These are phyloP conservation scores for Pichia sporocuriosa DNA, from an alignment of 805 yeast species.

Conservation along the genomic window DNA sequence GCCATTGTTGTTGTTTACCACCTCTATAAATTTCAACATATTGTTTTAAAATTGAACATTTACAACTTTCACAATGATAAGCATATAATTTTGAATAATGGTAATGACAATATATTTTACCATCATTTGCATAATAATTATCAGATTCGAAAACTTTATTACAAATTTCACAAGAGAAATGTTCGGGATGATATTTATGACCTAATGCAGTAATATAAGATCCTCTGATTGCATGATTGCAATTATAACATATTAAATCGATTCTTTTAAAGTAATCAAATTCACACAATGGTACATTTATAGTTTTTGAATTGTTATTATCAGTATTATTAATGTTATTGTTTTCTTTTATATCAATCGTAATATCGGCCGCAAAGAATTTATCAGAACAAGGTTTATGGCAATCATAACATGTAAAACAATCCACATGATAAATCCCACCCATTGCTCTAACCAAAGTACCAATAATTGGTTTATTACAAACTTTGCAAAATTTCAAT, in stretches of 20 bases:
- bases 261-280: conserved; percentile 83
- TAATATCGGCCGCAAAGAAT: conserved; percentile 73
- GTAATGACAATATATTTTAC: conserved; percentile 79
- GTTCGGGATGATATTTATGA: conserved; percentile 87
- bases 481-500: conserved; percentile 42
- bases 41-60: conserved; percentile 84
- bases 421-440: conserved; percentile 73
- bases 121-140: conserved; percentile 83
- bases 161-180: conserved; percentile 87
- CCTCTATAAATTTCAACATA: conserved; percentile 90
- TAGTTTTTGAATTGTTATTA: conserved; percentile 16
- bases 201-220: conserved; percentile 93
- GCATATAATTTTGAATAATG: conserved; percentile 87
- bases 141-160: conserved; percentile 84
- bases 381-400: conserved; percentile 73
- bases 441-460: conserved; percentile 83
- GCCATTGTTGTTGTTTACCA: conserved; percentile 94
- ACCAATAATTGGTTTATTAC: conserved; percentile 51
- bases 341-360: conserved; percentile 4
- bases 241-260: conserved; percentile 77
- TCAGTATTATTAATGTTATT: neutral
- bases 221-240: conserved; percentile 82
- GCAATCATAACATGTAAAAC: conserved; percentile 85
- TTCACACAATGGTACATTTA: conserved; percentile 70
- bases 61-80: conserved; percentile 88